A percentile compares a stretch with the other conserved stretches of the same genome.
Evolutionary conservation across 768 basidiomycete genomes (phyloP).

Genomic region (Tylopilus vinaceipallidus): DNA sequence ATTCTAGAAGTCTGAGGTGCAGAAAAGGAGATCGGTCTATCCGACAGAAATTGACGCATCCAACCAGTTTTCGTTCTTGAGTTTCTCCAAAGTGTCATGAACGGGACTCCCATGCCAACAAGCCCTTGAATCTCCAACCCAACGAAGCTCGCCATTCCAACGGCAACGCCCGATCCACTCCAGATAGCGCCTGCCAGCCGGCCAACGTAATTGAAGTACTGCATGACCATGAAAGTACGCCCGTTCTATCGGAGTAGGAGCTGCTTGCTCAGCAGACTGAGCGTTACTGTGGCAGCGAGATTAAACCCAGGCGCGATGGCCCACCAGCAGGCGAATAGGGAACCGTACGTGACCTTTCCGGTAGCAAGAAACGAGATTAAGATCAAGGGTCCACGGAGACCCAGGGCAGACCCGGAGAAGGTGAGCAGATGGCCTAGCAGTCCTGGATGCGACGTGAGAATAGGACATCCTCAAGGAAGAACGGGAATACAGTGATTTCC

Average conservation of each 20-base stretch:
- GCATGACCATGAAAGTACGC: conserved; percentile 53
- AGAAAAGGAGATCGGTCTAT: neutral
- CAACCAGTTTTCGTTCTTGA: conserved; percentile 66
- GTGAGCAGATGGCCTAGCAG: conserved; percentile 56
- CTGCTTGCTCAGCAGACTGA: conserved; percentile 67
- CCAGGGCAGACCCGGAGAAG: conserved; percentile 44
- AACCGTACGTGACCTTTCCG: conserved; percentile 43
- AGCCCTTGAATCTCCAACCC: conserved; percentile 58
- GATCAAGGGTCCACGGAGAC: conserved; percentile 50
- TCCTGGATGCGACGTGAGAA: conserved; percentile 59
- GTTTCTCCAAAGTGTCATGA: conserved; percentile 55
- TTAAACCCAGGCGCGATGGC: conserved; percentile 71
- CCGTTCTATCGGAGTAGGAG: conserved; percentile 62
- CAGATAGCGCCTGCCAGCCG: conserved; percentile 64
- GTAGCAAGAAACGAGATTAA: conserved; percentile 46
- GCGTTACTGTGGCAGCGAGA: conserved; percentile 65
- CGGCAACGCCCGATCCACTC: conserved; percentile 56
- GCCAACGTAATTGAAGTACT: conserved; percentile 69
- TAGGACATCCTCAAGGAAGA: conserved; percentile 60
- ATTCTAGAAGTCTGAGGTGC: neutral
- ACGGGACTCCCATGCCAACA: conserved; percentile 53
- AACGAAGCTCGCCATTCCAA: conserved; percentile 59
- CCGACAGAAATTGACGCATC: neutral
- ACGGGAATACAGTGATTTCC: conserved; percentile 59
- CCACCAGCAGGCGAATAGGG: conserved; percentile 43